Percentiles rank a stretch among this genome's conserved stretches.
These are phyloP conservation scores for Cryphonectria naterciae DNA, from an alignment of 2,329 filamentous ascomycete species.

Conservation along the genomic window DNA sequence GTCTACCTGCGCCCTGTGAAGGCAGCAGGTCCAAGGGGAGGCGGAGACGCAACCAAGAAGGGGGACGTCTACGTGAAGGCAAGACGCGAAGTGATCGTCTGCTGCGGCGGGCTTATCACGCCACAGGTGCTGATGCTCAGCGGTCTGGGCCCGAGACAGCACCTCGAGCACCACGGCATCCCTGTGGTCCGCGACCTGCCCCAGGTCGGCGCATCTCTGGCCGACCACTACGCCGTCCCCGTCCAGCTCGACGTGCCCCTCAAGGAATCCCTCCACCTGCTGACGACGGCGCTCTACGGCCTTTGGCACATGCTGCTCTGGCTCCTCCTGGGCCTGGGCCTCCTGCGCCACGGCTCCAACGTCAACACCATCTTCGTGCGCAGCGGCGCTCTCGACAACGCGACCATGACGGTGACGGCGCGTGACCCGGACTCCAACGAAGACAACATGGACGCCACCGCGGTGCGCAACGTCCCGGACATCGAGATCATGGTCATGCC, in stretches of 20 bases:
- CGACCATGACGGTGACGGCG: background rate
- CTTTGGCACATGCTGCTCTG: conserved; percentile 39
- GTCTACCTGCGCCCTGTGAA: conserved; percentile 27
- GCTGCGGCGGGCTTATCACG: conserved; percentile 36
- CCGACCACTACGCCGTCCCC: conserved; percentile 34
- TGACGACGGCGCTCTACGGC: conserved; percentile 13
- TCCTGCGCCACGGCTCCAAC: conserved; percentile 33
- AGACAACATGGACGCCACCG: conserved; percentile 14
- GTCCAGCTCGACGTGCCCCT: conserved; percentile 20
- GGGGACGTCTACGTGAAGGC: conserved; percentile 33
- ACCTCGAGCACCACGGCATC: background rate
- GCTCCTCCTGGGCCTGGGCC: conserved; percentile 36
- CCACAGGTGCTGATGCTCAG: conserved; percentile 40
- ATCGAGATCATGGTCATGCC: conserved; percentile 45
- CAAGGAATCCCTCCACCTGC: conserved; percentile 12
- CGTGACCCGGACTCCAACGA: background rate
- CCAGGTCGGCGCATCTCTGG: conserved; percentile 34
- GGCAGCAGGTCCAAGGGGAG: background rate
- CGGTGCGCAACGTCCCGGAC: conserved; percentile 37
- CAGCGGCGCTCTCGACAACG: conserved; percentile 35
- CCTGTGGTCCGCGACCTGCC: conserved; percentile 21
- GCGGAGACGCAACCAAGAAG: background rate
- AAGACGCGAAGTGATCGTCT: conserved; percentile 39
- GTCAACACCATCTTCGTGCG: conserved; percentile 34
- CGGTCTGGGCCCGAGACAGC: conserved; percentile 37